These are phyloP conservation scores for Phoenix roebelenii DNA, from an alignment of 176 grass and related monocot genomes.

Conservation along the genomic window DNA sequence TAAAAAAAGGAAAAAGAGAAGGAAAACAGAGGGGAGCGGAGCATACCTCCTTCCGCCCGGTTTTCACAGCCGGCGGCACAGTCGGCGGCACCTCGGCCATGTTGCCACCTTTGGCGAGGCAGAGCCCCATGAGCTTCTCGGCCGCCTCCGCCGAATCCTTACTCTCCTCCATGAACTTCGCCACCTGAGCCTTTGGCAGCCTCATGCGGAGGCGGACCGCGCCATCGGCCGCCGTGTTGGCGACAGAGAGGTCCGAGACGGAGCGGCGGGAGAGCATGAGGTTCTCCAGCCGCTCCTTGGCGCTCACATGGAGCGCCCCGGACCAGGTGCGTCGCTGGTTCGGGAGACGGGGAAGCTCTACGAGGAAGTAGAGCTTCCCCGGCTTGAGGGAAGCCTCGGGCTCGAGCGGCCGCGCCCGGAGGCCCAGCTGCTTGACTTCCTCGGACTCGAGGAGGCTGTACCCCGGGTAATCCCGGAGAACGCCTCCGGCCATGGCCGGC, in stretches of 20 bases:
- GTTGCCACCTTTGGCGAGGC: conserved; percentile 44
- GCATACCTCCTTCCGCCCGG: conserved; percentile 61
- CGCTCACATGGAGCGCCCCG: conserved; percentile 63
- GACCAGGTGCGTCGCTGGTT: conserved; percentile 57
- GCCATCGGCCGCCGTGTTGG: conserved; percentile 36
- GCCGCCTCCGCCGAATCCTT: conserved; percentile 61
- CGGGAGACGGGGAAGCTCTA: conserved; percentile 41
- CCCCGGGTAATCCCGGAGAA: conserved; percentile 61
- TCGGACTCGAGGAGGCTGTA: conserved; percentile 54
- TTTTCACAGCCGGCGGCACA: conserved; percentile 18
- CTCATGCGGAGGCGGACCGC: conserved; percentile 63
- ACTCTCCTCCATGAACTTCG: conserved; percentile 90
- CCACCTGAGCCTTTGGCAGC: conserved; percentile 73
- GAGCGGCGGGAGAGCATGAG: conserved; percentile 83
- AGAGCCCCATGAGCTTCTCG: conserved; percentile 85
- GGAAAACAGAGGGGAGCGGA: no score
- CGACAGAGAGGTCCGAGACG: conserved; percentile 52
- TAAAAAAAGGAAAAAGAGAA: no score
- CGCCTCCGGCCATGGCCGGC: conserved; percentile 32
- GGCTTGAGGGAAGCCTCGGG: conserved; percentile 42
- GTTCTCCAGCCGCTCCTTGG: conserved; percentile 76
- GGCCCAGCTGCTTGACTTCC: conserved; percentile 63
- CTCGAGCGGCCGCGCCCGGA: conserved; percentile 46
- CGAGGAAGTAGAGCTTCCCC: conserved; percentile 79
- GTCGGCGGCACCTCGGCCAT: not conserved